Evolutionary conservation across 202 grass and related monocot genomes (phyloP), one percentile per base, ranked within the genome.

Genomic region (Bolboschoenoplectus hybrid): DNA sequence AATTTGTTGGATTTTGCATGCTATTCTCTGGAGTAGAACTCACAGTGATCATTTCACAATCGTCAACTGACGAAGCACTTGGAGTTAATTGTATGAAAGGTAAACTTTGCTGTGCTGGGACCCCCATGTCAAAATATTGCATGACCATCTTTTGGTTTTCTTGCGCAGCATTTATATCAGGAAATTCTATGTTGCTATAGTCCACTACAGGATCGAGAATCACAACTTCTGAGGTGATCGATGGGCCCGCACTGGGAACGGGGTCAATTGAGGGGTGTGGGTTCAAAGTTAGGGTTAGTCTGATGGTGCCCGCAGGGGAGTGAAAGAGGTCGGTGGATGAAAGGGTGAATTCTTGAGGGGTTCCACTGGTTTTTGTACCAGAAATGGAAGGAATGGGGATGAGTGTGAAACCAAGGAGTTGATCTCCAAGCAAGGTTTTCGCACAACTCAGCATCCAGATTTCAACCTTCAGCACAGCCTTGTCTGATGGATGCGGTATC

Each of bases 391-490:
- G 88, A 67, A 97, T 78, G 34, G 95, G 95, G 39, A 97, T 91
- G 82, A 97, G 95, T 35, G 90, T 85, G 93, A 97, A 97, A 13
- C 93, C 91, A 43, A 97, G 93, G 34, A 95, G 95, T 90, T 97
- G 95, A 85, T 97, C 93, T 6, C 91, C 95, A 13, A 95, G 85
- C 41, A 92, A 51, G 17, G 62, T 75, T 74, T 50, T 84, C 3
- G 88, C 89, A 51, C 88, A 82, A 90, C 95, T 95, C 53, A 92
- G 88, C 95, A 97, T 97, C 91, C 87, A 97, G 17, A 97, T 82
- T 88, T 97, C 95, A 82, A 93, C 92, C 87, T 97, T 97, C 85
- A 97, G 91, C 84, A 90, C 88, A 34, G 92, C 92, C 16, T 90
- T 85, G 63, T 56, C 88, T 50, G 88, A 84, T 40, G 63, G 82